Conservation (phyloP, 306 rosid genomes). For the Vigna nakashimae region DNA sequence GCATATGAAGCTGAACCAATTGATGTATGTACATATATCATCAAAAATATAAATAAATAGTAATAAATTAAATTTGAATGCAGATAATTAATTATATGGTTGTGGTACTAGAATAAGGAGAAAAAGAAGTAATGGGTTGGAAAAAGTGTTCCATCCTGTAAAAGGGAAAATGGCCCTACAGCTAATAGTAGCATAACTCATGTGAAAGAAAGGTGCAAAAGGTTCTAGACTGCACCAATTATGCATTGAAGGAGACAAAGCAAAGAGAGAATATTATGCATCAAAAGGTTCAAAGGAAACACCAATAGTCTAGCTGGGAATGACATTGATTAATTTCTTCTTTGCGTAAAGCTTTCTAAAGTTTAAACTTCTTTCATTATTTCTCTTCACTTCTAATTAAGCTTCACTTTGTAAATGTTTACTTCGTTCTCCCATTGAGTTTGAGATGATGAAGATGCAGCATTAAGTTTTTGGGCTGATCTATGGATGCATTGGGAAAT, state of each 20-base stretch:
- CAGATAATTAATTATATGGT: background rate
- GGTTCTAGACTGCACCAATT: background rate
- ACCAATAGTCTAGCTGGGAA: conserved; percentile 37
- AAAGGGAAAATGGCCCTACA: conserved; percentile 22
- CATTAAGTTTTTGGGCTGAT: background rate
- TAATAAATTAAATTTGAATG: conserved; percentile 10
- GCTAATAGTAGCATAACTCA: conserved; percentile 22
- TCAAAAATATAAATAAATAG: background rate
- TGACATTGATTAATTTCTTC: conserved; percentile 25
- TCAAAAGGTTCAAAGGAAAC: conserved; percentile 47
- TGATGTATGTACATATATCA: conserved; percentile 36
- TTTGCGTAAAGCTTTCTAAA: conserved; percentile 45
- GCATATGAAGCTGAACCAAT: background rate
- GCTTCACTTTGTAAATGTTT: background rate
- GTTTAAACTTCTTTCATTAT: conserved; percentile 1
- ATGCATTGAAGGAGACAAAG: conserved; percentile 43
- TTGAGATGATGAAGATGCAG: background rate
- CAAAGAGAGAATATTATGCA: conserved; percentile 48
- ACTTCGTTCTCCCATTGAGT: background rate
- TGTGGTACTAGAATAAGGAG: conserved; percentile 4
- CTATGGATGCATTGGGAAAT: background rate
- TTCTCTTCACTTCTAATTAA: background rate
- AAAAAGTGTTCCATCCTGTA: conserved; percentile 35
- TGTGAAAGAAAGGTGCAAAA: background rate
- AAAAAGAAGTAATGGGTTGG: conserved; percentile 10